Evolutionary conservation across 306 rosid species (phyloP).

Genomic region (Echinosophora koreensis): DNA sequence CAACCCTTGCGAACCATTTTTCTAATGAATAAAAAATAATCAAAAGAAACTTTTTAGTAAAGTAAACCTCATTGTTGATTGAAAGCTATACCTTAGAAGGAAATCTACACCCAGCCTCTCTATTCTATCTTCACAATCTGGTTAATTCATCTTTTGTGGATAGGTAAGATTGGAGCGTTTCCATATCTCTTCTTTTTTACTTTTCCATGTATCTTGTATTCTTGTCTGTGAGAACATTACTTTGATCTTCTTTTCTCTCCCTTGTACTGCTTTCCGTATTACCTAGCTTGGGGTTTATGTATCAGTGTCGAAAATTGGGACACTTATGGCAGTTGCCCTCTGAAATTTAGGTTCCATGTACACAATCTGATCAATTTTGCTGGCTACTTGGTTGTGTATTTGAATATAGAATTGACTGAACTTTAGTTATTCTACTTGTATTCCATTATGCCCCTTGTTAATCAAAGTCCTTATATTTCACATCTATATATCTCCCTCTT

Average conservation of each 20-base stretch:
- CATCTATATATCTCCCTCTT: neutral
- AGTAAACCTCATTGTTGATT: conserved; percentile 6
- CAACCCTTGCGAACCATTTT: neutral
- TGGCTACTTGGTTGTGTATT: neutral
- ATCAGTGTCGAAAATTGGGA: neutral
- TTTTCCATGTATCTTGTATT: neutral
- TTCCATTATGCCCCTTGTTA: neutral
- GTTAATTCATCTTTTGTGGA: neutral
- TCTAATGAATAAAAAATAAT: neutral
- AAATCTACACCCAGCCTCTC: neutral
- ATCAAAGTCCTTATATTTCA: conserved; percentile 1
- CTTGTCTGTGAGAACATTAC: neutral
- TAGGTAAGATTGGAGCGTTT: neutral
- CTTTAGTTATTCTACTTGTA: neutral
- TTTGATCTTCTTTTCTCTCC: neutral
- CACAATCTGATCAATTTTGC: neutral
- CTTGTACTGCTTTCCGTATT: conserved; percentile 10
- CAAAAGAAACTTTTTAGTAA: neutral
- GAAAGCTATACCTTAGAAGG: neutral
- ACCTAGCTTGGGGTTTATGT: neutral
- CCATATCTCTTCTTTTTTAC: neutral
- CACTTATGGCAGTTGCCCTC: neutral
- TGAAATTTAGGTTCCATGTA: conserved; percentile 14
- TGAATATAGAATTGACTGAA: neutral
- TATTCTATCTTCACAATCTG: neutral